phyloP scores from a whole-genome alignment of 176 grass and related monocot species.

The Phoenix roebelenii region DNA sequence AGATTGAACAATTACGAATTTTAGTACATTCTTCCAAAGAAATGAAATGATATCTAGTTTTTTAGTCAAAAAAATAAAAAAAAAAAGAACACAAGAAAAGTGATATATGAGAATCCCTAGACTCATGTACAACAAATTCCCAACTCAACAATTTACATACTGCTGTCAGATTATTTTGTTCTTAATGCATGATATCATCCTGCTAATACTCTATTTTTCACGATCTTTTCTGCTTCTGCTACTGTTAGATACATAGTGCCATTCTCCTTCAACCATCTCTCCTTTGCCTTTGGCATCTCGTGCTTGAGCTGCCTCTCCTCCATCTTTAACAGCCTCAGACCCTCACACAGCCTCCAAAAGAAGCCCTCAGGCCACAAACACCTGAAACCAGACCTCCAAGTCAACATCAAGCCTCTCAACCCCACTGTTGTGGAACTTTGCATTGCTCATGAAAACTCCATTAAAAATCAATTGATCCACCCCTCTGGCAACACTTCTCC shows the following conservation, averaged over 20 bases:
- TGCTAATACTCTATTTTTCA: constrained; percentile 44
- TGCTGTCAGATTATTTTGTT: no score
- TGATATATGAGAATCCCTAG: no score
- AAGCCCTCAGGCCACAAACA: constrained; percentile 76
- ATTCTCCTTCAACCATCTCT: constrained; percentile 36
- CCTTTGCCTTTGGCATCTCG: constrained; percentile 23
- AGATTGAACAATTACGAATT: no score
- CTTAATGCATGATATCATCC: constrained; percentile 3
- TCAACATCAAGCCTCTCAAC: constrained; percentile 54
- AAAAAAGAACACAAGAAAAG: no score
- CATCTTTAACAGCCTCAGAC: constrained; percentile 44
- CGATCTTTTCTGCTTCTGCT: constrained; percentile 47
- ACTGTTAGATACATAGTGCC: constrained; percentile 51
- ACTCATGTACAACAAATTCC: no score
- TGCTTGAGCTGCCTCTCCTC: constrained; percentile 38
- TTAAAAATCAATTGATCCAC: constrained; percentile 59
- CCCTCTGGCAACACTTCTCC: constrained; percentile 51
- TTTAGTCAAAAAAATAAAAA: no score
- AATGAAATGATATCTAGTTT: no score
- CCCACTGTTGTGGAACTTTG: constrained; percentile 44
- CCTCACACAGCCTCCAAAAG: constrained; percentile 52
- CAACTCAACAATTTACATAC: no score
- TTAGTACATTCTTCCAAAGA: no score
- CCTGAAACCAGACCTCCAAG: constrained; percentile 43
- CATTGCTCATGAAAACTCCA: constrained; percentile 42